Base-by-base conservation (phyloP, 805 yeast species). In the Wilhelminamyces savonicus region DNA sequence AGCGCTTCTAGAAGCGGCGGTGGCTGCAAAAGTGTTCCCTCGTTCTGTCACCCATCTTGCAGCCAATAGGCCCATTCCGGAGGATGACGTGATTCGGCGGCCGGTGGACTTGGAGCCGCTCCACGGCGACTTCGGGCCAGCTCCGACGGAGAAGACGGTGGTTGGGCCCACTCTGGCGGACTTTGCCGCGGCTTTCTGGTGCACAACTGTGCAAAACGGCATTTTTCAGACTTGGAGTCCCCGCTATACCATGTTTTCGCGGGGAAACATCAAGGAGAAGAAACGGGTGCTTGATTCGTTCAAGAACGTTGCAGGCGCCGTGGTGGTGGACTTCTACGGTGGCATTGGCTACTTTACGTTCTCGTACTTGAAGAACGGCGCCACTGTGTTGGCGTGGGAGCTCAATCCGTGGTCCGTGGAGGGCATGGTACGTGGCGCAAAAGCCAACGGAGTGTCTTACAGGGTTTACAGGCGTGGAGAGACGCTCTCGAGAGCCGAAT, bases 341-440 rank as follows among this genome's bases (percentile, higher is more conserved):
- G 95, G 95, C 0, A 86, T 85, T 28, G 95, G 95, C 3, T 85
- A 85, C 52, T 85, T 85, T 50, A 71, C 87, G 5, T 56, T 86
- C 16, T 66, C 83, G 26, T 85, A 86, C 45, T 57, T 82, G 26
- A 61, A 59, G 27, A 58, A 65, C 17, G 67, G 69, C 1, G 84
- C 86, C 2, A 44, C 54, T 6, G 55, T 83, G 1, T 67, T 76
- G 27, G 78, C 94, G 46, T 85, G 94, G 85, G 95, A 85, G 37
- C 52, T 85, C 25, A 85, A 86, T 43, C 82, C 85, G 3, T 84
- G 92, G 92, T 81, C 90, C 26, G 68, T 81, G 4, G 76, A 78
- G 40, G 95, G 94, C 0, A 59, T 85, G 22, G 43, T 55, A 2
- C 59, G 75, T 24, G 87, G 87, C 1, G 66, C 79, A 4, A 23